Evolutionary conservation across 169 alveolate species (phyloP), one percentile per base, ranked within the genome.

Genomic region (Condylostoma magnum): DNA sequence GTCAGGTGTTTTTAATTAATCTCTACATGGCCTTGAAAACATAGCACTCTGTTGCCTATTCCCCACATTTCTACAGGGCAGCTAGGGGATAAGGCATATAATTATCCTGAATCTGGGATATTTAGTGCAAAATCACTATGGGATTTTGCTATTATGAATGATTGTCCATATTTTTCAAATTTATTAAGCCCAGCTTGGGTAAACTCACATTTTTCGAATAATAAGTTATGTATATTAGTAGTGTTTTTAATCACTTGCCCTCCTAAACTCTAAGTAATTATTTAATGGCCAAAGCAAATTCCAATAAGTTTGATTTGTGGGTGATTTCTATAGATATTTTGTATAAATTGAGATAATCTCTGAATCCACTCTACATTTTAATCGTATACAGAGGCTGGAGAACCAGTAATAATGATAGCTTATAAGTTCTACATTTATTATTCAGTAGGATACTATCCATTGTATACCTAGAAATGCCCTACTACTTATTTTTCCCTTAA

Each of bases 11-110:
- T n/a, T n/a, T n/a, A 33, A 36, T 52, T 60, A 60, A 18, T 38
- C 57, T 60, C 71, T 0, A 55, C 56, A 27, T 60, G 71, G 0
- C 56, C 56, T 28, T 60, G 71, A n/a, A 60, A 12, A 1, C 38
- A 8, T 15, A 60, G n/a, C 12, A 33, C 37, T n/a, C 37, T 15
- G 2, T 41, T 28, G n/a, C 33, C 56, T 22, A n/a, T n/a, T 38
- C 10, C 12, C 33, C 18, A 10, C 37, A n/a, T 27, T 60, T 60
- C 71, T 18, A 3, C 56, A 12, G 12, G 41, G 31, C 57, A 36
- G 4, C 43, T 37, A 15, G 25, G 46, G 8, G 71, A 60, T 36
- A 28, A 15, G 37, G 12, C 12, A n/a, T 38, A n/a, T n/a, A 18
- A 43, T 43, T 22, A n/a, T 18, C 31, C 18, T 44, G 44, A 18